Evolutionary conservation across 495 filamentous ascomycete genomes (phyloP).

Genomic region (Penicillium robsamsonii): DNA sequence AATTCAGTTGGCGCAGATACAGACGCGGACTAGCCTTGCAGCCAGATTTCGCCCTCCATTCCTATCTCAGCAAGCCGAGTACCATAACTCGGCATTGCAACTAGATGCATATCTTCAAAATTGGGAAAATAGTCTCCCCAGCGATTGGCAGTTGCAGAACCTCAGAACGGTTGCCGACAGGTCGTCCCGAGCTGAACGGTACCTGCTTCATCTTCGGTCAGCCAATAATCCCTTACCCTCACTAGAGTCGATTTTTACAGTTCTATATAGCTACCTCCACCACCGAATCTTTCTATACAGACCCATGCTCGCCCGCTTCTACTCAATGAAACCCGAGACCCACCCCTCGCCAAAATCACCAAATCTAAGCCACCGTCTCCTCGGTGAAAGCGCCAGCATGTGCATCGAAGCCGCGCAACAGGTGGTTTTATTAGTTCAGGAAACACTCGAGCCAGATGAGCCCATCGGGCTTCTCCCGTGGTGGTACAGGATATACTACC

Average conservation of each 20-base stretch:
- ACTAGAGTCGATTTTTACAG: neutral
- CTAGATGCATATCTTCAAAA: neutral
- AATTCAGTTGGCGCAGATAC: neutral
- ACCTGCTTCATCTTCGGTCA: neutral
- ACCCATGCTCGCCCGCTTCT: neutral
- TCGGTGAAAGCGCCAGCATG: neutral
- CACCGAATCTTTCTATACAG: neutral
- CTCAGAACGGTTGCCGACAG: neutral
- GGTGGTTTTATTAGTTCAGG: neutral
- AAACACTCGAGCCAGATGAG: neutral
- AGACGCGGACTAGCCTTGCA: neutral
- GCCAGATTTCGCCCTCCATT: slow-evolving; percentile 13
- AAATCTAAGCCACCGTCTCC: neutral
- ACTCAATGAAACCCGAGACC: neutral
- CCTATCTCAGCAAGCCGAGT: neutral
- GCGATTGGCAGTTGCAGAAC: neutral
- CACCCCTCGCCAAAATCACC: neutral
- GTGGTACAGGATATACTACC: neutral
- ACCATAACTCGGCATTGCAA: neutral
- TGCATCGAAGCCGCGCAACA: neutral
- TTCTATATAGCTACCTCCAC: neutral
- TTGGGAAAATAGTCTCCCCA: neutral
- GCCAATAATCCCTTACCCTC: neutral
- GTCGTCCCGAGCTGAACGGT: neutral
- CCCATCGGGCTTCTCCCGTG: neutral